These are phyloP conservation scores for Kwoniella sp. DNA, from an alignment of 768 basidiomycete genomes.

Conservation along the genomic window DNA sequence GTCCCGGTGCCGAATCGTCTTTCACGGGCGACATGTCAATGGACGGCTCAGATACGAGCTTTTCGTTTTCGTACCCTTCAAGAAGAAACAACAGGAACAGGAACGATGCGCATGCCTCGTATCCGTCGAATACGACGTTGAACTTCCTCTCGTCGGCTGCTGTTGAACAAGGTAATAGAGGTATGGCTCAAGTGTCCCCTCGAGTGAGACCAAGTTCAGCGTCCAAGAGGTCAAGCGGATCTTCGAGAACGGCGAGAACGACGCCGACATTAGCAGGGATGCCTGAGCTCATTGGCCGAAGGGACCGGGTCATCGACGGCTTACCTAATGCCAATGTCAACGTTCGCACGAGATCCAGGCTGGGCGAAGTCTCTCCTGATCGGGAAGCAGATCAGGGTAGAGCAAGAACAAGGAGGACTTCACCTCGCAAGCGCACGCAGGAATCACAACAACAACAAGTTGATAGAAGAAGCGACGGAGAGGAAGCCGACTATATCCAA, in stretches of 20 bases:
- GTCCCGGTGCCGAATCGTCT: slow-evolving; percentile 6
- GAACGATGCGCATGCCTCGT: neutral
- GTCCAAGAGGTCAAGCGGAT: slow-evolving; percentile 9
- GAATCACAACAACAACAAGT: neutral
- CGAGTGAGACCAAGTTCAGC: slow-evolving; percentile 18
- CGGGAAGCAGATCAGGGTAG: neutral
- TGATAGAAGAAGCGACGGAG: slow-evolving; percentile 3
- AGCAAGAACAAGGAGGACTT: slow-evolving; percentile 16
- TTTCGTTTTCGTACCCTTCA: slow-evolving; percentile 33
- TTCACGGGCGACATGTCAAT: slow-evolving; percentile 5
- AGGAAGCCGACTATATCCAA: slow-evolving; percentile 7
- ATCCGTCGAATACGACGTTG: neutral
- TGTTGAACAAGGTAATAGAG: slow-evolving; percentile 40
- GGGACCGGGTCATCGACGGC: slow-evolving; percentile 9
- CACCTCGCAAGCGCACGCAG: slow-evolving; percentile 18
- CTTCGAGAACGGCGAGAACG: slow-evolving; percentile 10
- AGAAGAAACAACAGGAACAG: slow-evolving; percentile 17
- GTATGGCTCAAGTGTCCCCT: slow-evolving; percentile 45
- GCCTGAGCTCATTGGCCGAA: neutral
- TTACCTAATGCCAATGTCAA: neutral
- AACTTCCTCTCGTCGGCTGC: slow-evolving; percentile 14
- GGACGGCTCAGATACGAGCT: slow-evolving; percentile 16
- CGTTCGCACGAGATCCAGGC: slow-evolving; percentile 5
- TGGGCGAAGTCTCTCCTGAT: slow-evolving; percentile 16
- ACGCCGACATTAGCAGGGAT: no score